These are phyloP conservation scores for Fusarium kyushuense DNA, from an alignment of 2,329 filamentous ascomycete species.

Conservation along the genomic window DNA sequence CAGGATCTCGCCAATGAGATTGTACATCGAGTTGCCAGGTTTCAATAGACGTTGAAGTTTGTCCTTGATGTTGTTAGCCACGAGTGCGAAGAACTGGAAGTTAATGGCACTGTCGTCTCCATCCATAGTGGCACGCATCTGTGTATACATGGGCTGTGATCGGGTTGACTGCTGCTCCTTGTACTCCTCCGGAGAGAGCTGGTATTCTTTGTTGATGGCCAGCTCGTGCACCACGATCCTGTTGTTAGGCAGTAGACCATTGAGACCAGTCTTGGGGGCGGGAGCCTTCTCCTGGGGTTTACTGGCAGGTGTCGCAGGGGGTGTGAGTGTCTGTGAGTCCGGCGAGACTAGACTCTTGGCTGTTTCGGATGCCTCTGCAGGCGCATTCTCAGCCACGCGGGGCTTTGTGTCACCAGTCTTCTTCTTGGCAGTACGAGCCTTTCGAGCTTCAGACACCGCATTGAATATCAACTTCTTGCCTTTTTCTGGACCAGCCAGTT, in stretches of 20 bases:
- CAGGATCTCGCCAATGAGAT: slow-evolving; percentile 78
- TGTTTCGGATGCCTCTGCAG: slow-evolving; percentile 54
- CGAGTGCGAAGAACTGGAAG: slow-evolving; percentile 75
- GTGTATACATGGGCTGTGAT: slow-evolving; percentile 64
- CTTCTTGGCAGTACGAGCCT: slow-evolving; percentile 72
- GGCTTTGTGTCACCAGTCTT: slow-evolving; percentile 78
- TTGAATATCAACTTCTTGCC: slow-evolving; percentile 80
- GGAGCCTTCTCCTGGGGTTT: slow-evolving; percentile 55
- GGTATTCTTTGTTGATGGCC: slow-evolving; percentile 82
- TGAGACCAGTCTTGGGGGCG: slow-evolving; percentile 57
- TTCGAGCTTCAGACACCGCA: slow-evolving; percentile 78
- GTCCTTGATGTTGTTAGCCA: slow-evolving; percentile 76
- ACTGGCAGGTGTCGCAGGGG: slow-evolving; percentile 63
- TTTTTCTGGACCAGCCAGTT: slow-evolving; percentile 76
- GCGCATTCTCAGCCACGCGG: slow-evolving; percentile 67
- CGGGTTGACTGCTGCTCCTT: slow-evolving; percentile 66
- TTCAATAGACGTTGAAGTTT: slow-evolving; percentile 80
- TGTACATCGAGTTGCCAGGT: slow-evolving; percentile 78
- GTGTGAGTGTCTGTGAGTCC: slow-evolving; percentile 64
- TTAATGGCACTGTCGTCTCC: slow-evolving; percentile 73
- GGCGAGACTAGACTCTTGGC: slow-evolving; percentile 55
- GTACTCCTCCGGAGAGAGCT: slow-evolving; percentile 73
- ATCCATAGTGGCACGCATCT: slow-evolving; percentile 73
- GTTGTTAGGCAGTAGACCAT: slow-evolving; percentile 75
- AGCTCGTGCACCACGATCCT: slow-evolving; percentile 82